Percentiles rank a stretch among this genome's conserved stretches.
Conservation (phyloP, 106 monocot species). For the Platanthera zijinensis region DNA sequence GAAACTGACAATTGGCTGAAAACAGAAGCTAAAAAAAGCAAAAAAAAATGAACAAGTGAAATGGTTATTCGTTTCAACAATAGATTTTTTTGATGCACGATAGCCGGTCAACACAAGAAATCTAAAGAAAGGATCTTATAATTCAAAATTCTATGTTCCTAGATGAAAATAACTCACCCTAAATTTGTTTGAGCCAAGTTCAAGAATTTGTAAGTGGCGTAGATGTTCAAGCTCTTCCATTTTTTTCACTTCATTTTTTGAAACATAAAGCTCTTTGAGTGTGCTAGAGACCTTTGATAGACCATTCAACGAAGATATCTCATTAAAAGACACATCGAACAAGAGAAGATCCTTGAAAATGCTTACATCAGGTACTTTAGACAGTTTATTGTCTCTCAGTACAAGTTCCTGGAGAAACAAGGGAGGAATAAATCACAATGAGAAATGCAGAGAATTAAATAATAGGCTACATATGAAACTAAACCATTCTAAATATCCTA, state of each 20-base stretch:
- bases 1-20: conserved; percentile 1
- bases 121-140: background rate
- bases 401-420: conserved; percentile 62
- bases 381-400: conserved; percentile 85
- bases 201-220: conserved; percentile 64
- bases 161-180: conserved; percentile 40
- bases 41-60: background rate
- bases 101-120: background rate
- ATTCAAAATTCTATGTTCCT: background rate
- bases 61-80: background rate
- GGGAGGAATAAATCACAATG: background rate
- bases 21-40: background rate
- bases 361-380: conserved; percentile 69
- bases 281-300: conserved; percentile 67
- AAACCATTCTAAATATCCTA: background rate
- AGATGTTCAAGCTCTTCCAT: conserved; percentile 83
- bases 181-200: conserved; percentile 90
- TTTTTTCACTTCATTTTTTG: conserved; percentile 86
- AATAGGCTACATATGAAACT: background rate
- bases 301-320: conserved; percentile 69
- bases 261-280: conserved; percentile 88
- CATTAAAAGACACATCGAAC: conserved; percentile 97
- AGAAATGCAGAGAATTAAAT: background rate
- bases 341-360: conserved; percentile 76
- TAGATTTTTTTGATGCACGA: background rate